Evolutionary conservation across 768 basidiomycete genomes (phyloP), one percentile per base, ranked within the genome.

Genomic region (Goffeauzyma gilvescens): DNA sequence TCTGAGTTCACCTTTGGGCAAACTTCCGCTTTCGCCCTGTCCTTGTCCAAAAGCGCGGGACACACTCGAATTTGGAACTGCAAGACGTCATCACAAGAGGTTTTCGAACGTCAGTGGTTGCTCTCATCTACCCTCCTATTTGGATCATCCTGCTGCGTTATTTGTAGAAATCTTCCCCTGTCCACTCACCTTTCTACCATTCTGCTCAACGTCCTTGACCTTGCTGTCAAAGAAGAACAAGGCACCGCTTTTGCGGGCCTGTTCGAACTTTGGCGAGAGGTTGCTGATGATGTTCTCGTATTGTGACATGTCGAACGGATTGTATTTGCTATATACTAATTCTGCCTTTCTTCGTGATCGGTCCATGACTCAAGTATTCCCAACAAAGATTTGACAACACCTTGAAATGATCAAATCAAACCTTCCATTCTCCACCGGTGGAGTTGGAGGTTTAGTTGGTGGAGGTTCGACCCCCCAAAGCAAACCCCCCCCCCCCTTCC

Each of bases 11-110:
- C 25, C 68, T 68, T 22, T 69, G 69, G n/a, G 67, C 66, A 40
- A 10, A 50, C 53, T 38, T 59, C 56, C 10, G 34, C 36, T 42
- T 60, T 62, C 6, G 58, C 58, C 21, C 57, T 55, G 3, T 76
- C 73, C 61, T 93, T 95, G 54, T 82, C 72, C 53, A 79, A 76
- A 31, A 95, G 66, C 0, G 85, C 81, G 10, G 84, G 81, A 52
- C 86, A 93, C 30, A 82, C 64, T 47, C 80, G 72, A 44, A 95
- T 73, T 64, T 90, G 74, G 60, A 82, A 93, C 89, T 93, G 55
- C 10, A n/a, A n/a, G n/a, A n/a, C n/a, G 17, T 34, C 8, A 34
- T 17, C 8, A 34, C 8, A 12, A 23, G 12, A 38, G 37, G 37
- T 23, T 20, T 10, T 17, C 37, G 7, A 9, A 9, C 28, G n/a